Evolutionary conservation across 495 filamentous ascomycete genomes (phyloP).

Genomic region (Hyaloscypha finlandica): DNA sequence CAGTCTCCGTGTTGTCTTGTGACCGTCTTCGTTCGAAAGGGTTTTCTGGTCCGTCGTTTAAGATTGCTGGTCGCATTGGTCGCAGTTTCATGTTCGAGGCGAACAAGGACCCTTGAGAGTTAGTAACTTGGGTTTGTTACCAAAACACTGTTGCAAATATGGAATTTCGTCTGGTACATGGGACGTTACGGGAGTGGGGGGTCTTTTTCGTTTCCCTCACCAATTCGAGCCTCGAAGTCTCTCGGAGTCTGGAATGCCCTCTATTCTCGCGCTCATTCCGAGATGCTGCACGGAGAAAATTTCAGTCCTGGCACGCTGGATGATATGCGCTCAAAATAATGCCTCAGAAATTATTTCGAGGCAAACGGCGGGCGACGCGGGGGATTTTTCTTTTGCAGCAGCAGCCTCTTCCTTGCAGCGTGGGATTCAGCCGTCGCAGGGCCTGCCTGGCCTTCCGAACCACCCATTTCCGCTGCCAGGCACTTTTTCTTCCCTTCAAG

Average conservation of each 20-base stretch:
- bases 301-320: background rate
- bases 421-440: background rate
- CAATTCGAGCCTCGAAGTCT: background rate
- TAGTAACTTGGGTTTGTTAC: background rate
- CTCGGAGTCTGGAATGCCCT: background rate
- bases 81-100: background rate
- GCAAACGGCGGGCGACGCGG: background rate
- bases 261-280: background rate
- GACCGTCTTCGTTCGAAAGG: background rate
- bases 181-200: background rate
- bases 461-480: constrained; percentile 8
- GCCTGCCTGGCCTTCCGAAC: background rate
- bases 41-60: background rate
- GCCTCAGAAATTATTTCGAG: background rate
- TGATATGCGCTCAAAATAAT: background rate
- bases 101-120: background rate
- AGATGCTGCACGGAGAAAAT: background rate
- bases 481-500: background rate
- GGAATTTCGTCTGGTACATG: background rate
- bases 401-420: background rate
- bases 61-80: background rate
- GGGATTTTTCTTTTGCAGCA: background rate
- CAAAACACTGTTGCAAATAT: background rate
- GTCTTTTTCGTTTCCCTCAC: background rate
- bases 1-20: background rate